These are phyloP conservation scores for Paraglomus occultum DNA, from an alignment of 192 early-diverging fungal species.

Conservation along the genomic window DNA sequence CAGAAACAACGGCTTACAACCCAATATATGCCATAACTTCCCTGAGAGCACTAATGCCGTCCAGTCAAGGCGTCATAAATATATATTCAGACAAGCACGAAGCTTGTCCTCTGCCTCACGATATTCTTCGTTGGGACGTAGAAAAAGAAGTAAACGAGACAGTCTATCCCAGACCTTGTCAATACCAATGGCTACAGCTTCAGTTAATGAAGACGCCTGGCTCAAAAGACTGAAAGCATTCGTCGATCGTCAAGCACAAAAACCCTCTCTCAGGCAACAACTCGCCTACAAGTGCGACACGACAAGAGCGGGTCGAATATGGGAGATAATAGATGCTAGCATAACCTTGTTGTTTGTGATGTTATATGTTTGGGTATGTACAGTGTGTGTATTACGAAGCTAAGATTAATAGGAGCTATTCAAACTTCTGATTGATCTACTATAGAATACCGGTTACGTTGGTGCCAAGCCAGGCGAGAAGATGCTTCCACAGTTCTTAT, in stretches of 20 bases:
- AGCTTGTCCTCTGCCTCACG: too few relatives aligned
- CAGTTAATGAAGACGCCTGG: conserved; percentile 3
- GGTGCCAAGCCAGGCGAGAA: conserved; percentile 32
- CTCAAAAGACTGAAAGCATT: conserved; percentile 3
- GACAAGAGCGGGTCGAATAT: conserved; percentile 38
- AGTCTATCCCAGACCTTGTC: background rate
- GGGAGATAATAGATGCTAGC: conserved; percentile 59
- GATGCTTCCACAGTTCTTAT: conserved; percentile 47
- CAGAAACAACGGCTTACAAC: too few relatives aligned
- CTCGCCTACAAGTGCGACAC: background rate
- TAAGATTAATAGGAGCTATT: background rate
- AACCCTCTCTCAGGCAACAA: background rate
- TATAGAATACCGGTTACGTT: conserved; percentile 50
- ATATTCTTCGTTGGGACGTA: too few relatives aligned
- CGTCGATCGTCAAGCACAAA: background rate
- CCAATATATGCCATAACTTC: too few relatives aligned
- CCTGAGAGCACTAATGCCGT: too few relatives aligned
- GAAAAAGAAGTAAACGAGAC: too few relatives aligned
- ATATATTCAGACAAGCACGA: too few relatives aligned
- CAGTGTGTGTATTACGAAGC: background rate
- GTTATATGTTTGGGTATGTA: conserved; percentile 45
- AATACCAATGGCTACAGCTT: background rate
- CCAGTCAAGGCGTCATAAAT: too few relatives aligned
- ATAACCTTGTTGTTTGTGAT: conserved; percentile 47
- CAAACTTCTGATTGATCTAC: background rate